Evolutionary conservation across 1,284 basidiomycete genomes (phyloP).

Genomic region (Trichosporon sp.): DNA sequence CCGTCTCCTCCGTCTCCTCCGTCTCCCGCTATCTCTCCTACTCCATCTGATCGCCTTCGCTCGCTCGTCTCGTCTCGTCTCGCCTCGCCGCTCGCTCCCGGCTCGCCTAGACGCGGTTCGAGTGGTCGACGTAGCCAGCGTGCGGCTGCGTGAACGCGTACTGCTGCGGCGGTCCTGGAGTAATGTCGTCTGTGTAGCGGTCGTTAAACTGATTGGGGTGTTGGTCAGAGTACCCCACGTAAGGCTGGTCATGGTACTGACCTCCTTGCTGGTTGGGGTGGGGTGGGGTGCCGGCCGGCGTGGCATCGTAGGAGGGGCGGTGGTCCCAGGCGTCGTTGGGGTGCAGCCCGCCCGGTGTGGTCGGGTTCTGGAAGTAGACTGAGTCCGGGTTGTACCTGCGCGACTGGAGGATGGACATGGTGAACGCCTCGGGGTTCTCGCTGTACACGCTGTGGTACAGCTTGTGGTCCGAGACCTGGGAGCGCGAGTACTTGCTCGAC

Average conservation of each 20-base stretch:
- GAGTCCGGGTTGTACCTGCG: conserved; percentile 65
- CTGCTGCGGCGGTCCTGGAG: neutral
- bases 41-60: neutral
- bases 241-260: conserved; percentile 29
- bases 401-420: conserved; percentile 63
- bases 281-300: conserved; percentile 19
- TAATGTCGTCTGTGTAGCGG: neutral
- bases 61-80: neutral
- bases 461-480: conserved; percentile 75
- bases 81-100: neutral
- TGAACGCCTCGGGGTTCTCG: conserved; percentile 61
- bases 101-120: neutral
- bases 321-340: conserved; percentile 70
- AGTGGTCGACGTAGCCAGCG: conserved; percentile 9
- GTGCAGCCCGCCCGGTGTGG: conserved; percentile 32
- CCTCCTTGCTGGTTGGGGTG: conserved; percentile 27
- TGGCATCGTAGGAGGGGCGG: conserved; percentile 62
- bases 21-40: neutral
- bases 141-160: conserved; percentile 16
- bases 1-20: neutral
- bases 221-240: conserved; percentile 23
- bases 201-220: conserved; percentile 16
- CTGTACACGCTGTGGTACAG: conserved; percentile 74
- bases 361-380: conserved; percentile 33
- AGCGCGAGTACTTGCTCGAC: conserved; percentile 69